phyloP scores from a whole-genome alignment of 345 rosid genomes.

The Heritiera littoralis region DNA sequence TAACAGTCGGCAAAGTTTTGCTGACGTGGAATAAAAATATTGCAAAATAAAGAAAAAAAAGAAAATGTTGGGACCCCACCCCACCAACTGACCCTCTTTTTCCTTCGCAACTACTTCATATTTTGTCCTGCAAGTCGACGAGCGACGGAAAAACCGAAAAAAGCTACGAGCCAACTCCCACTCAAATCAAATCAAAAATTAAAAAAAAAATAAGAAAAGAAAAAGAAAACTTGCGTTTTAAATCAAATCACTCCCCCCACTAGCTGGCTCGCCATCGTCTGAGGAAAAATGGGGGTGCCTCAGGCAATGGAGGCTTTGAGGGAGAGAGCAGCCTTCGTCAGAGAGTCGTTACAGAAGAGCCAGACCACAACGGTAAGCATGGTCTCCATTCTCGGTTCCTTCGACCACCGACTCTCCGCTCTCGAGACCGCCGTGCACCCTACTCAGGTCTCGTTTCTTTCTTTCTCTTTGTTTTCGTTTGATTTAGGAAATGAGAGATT shows the following conservation, averaged over 20 bases:
- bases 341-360: slow-evolving; percentile 77
- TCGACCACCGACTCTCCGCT: slow-evolving; percentile 96
- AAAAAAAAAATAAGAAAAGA: background rate
- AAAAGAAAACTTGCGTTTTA: background rate
- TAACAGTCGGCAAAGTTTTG: background rate
- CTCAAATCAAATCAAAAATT: background rate
- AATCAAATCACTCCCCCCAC: background rate
- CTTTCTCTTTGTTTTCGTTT: background rate
- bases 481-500: background rate
- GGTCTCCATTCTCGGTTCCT: slow-evolving; percentile 94
- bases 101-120: slow-evolving; percentile 34
- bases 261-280: no score
- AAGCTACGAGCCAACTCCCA: background rate
- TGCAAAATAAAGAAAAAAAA: background rate
- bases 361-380: slow-evolving; percentile 86
- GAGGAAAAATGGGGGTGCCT: slow-evolving; percentile 54
- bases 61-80: slow-evolving; percentile 12
- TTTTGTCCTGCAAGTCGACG: slow-evolving; percentile 19
- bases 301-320: slow-evolving; percentile 63
- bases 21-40: background rate
- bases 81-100: slow-evolving; percentile 5
- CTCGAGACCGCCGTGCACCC: slow-evolving; percentile 99
- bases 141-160: background rate
- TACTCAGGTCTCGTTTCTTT: slow-evolving; percentile 62
- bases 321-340: slow-evolving; percentile 58